A percentile compares a stretch with the other conserved stretches of the same genome.
These are phyloP conservation scores for Sarcodon sp. DNA, from an alignment of 768 basidiomycete genomes.

Conservation along the genomic window DNA sequence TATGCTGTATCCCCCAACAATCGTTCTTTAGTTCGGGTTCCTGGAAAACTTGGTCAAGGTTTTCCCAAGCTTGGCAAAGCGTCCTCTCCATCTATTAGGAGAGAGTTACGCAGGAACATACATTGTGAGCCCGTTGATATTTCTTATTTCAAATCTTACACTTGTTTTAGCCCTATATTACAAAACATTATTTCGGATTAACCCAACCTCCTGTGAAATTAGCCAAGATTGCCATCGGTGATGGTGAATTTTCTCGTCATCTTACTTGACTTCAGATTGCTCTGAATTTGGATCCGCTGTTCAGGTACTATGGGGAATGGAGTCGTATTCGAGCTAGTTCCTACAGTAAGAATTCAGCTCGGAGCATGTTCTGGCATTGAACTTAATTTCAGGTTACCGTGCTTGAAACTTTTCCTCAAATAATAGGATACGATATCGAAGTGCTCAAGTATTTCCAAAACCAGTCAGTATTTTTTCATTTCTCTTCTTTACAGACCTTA, in stretches of 20 bases:
- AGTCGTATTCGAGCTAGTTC: constrained; percentile 36
- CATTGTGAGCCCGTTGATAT: constrained; percentile 29
- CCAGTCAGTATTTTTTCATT: constrained; percentile 31
- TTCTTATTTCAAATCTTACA: constrained; percentile 22
- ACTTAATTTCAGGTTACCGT: constrained; percentile 29
- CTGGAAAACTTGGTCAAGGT: constrained; percentile 15
- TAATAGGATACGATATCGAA: constrained; percentile 35
- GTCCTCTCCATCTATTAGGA: constrained; percentile 24
- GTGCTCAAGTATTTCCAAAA: constrained; percentile 57
- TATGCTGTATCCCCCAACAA: not conserved
- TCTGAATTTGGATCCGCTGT: no score
- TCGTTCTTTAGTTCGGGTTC: constrained; percentile 46
- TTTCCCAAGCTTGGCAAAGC: constrained; percentile 10
- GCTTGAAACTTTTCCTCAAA: constrained; percentile 55
- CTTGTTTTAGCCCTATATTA: constrained; percentile 55
- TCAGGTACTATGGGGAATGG: constrained; percentile 12
- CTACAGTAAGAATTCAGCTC: constrained; percentile 30
- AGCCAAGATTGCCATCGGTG: constrained; percentile 58
- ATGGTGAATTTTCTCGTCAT: constrained; percentile 35
- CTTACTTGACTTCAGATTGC: no score
- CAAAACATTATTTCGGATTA: constrained; percentile 56
- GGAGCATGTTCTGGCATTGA: not conserved
- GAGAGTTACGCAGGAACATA: constrained; percentile 61
- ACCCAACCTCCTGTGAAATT: constrained; percentile 54
- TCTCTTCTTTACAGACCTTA: not conserved